These are phyloP conservation scores for Picea glauca DNA, from an alignment of 75 land plant species.

Conservation along the genomic window DNA sequence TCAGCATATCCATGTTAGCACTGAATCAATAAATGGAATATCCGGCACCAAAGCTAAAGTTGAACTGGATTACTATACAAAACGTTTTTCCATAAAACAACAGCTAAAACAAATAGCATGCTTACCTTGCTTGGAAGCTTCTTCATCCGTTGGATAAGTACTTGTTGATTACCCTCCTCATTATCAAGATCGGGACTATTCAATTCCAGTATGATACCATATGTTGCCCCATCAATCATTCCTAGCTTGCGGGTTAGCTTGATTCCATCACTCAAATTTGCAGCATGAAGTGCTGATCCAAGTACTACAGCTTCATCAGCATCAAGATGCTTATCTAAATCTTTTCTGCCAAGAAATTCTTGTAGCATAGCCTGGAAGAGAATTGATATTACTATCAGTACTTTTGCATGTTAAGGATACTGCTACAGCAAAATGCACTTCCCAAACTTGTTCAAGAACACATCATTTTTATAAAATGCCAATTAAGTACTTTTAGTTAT, in stretches of 20 bases:
- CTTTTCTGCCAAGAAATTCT: slow-evolving; percentile 73
- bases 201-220: slow-evolving; percentile 62
- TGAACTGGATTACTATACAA: neutral
- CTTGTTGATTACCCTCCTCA: slow-evolving; percentile 56
- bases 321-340: slow-evolving; percentile 87
- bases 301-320: slow-evolving; percentile 96
- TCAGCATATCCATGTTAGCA: neutral
- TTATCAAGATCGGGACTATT: slow-evolving; percentile 51
- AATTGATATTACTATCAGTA: neutral
- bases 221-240: slow-evolving; percentile 91
- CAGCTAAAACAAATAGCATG: neutral
- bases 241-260: slow-evolving; percentile 91
- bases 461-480: too few relatives aligned
- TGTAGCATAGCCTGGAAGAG: slow-evolving; percentile 63
- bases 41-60: neutral
- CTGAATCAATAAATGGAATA: neutral
- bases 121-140: slow-evolving; percentile 81
- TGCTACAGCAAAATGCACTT: neutral
- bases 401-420: neutral
- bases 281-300: slow-evolving; percentile 90
- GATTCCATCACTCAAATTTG: slow-evolving; percentile 96
- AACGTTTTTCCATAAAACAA: neutral
- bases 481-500: too few relatives aligned
- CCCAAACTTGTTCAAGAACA: neutral
- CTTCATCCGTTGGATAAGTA: slow-evolving; percentile 73